Evolutionary conservation across 352 stramenopile species (phyloP).

Genomic region (Phytophthora parvispora): DNA sequence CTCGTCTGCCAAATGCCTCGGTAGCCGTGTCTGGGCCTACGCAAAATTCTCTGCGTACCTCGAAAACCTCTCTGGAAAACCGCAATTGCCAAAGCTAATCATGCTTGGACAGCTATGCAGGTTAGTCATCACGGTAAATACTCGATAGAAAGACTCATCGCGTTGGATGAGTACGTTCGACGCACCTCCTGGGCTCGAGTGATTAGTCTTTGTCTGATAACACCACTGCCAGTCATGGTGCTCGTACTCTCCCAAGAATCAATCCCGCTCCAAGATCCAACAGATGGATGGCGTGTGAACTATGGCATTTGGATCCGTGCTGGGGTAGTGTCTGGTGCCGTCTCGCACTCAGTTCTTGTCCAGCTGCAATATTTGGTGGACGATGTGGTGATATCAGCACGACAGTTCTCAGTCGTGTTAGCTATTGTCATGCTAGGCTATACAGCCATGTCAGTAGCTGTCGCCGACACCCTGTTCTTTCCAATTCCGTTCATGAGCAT

Average conservation of each 20-base stretch:
- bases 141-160: slow-evolving; percentile 27
- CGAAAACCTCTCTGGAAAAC: no score
- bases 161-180: slow-evolving; percentile 24
- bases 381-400: background rate
- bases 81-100: background rate
- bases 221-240: slow-evolving; percentile 20
- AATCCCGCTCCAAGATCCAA: slow-evolving; percentile 26
- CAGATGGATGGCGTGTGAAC: slow-evolving; percentile 21
- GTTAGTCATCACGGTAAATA: slow-evolving; percentile 25
- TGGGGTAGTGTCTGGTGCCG: background rate
- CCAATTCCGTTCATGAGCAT: slow-evolving; percentile 31
- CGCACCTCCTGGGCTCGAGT: slow-evolving; percentile 9
- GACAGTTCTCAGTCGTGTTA: slow-evolving; percentile 8
- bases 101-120: slow-evolving; percentile 8
- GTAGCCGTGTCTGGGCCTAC: no score
- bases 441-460: background rate
- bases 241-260: slow-evolving; percentile 23
- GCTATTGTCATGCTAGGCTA: background rate
- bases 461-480: slow-evolving; percentile 13
- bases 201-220: slow-evolving; percentile 15
- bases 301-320: slow-evolving; percentile 29
- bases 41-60: no score
- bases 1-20: no score
- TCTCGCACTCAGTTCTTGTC: background rate
- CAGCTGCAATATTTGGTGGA: slow-evolving; percentile 19